Evolutionary conservation across 768 basidiomycete genomes (phyloP).

Genomic region (Ephemerocybe angulata): DNA sequence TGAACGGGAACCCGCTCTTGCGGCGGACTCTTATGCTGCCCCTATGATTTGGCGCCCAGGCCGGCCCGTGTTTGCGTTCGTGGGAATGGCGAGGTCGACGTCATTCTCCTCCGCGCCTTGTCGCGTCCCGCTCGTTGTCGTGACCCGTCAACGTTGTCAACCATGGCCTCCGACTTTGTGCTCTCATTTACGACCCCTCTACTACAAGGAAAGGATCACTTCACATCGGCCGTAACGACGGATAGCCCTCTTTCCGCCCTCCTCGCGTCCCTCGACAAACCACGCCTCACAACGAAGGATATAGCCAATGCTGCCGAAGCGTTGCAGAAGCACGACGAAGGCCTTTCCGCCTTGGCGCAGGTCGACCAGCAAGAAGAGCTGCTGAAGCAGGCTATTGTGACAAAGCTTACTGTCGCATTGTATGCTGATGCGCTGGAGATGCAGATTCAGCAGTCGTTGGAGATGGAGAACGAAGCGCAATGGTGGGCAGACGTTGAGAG

Average conservation of each 20-base stretch:
- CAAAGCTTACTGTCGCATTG: slow-evolving; percentile 50
- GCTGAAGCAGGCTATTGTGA: slow-evolving; percentile 42
- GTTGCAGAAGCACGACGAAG: not conserved
- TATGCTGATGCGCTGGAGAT: slow-evolving; percentile 65
- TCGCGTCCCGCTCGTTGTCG: not conserved
- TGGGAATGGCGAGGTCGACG: too few relatives aligned
- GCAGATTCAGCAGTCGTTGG: slow-evolving; percentile 61
- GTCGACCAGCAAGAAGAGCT: not conserved
- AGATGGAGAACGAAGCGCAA: slow-evolving; percentile 71
- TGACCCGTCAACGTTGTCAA: too few relatives aligned
- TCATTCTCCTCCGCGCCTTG: not conserved
- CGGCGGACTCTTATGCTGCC: too few relatives aligned
- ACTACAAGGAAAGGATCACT: not conserved
- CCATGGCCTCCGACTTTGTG: slow-evolving; percentile 3
- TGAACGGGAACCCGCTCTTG: too few relatives aligned
- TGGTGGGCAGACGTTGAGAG: slow-evolving; percentile 81
- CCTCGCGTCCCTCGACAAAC: not conserved
- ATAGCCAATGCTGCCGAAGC: not conserved
- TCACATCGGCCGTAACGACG: not conserved
- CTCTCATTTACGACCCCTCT: not conserved
- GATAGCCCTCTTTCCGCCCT: not conserved
- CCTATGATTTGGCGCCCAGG: too few relatives aligned
- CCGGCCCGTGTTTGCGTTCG: too few relatives aligned
- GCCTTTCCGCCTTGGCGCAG: not conserved
- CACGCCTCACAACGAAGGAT: not conserved